A percentile compares a stretch with the other conserved stretches of the same genome.
phyloP scores from a whole-genome alignment of 768 basidiomycete species.

The Mycena epipterygia region DNA sequence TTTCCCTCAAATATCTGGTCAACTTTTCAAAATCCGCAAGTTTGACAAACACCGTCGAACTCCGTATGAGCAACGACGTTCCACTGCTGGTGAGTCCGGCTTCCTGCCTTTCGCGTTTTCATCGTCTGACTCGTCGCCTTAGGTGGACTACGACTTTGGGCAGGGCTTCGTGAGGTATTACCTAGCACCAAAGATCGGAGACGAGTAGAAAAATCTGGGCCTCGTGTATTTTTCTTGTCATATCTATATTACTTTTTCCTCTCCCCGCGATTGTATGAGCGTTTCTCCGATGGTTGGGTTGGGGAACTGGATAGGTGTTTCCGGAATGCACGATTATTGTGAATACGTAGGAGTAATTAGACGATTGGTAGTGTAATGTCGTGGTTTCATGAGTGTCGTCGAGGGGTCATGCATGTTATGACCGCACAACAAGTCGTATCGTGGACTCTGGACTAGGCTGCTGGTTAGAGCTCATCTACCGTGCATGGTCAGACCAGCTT shows the following conservation, averaged over 20 bases:
- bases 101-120: slow-evolving; percentile 17
- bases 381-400: too few species aligned
- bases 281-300: too few species aligned
- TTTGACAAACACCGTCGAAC: slow-evolving; percentile 77
- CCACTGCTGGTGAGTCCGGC: slow-evolving; percentile 78
- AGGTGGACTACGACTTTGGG: slow-evolving; percentile 93
- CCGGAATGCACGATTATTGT: neutral
- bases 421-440: neutral
- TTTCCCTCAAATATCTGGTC: slow-evolving; percentile 96
- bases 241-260: slow-evolving; percentile 11
- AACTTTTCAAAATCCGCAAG: slow-evolving; percentile 94
- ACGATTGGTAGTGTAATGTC: too few species aligned
- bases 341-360: neutral
- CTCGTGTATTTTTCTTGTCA: slow-evolving; percentile 22
- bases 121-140: slow-evolving; percentile 4
- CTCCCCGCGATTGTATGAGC: neutral
- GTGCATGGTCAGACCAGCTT: neutral
- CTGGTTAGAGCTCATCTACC: neutral
- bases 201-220: slow-evolving; percentile 62
- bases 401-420: neutral
- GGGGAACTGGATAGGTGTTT: too few species aligned
- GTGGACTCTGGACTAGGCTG: neutral
- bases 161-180: slow-evolving; percentile 94
- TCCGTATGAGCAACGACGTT: slow-evolving; percentile 94
- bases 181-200: slow-evolving; percentile 95